Percentiles rank a stretch among this genome's conserved stretches.
Evolutionary conservation across 768 basidiomycete species (phyloP).

Genomic region (Boletus tylopilopsis): DNA sequence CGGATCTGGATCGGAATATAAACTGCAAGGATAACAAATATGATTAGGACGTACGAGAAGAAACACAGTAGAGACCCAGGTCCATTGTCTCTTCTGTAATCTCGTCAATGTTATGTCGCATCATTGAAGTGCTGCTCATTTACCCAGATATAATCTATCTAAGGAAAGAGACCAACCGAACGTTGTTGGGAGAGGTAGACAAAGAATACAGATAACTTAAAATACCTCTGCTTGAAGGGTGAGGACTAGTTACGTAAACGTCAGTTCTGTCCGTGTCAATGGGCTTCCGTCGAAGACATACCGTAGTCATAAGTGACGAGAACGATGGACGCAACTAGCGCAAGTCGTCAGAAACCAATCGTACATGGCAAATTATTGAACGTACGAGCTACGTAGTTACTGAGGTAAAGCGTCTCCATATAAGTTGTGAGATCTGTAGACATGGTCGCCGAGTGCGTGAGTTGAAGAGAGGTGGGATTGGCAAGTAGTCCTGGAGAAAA

Average conservation of each 20-base stretch:
- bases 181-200: not conserved
- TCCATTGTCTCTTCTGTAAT: conserved; percentile 4
- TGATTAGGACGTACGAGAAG: not conserved
- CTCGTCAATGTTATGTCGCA: not conserved
- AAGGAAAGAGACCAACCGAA: no score
- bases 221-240: conserved; percentile 8
- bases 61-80: conserved; percentile 4
- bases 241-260: not conserved
- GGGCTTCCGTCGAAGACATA: not conserved
- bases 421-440: not conserved
- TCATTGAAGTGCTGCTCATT: not conserved
- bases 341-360: not conserved
- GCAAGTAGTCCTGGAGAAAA: no score
- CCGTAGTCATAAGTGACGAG: conserved; percentile 3
- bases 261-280: not conserved
- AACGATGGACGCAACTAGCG: not conserved
- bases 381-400: conserved; percentile 5
- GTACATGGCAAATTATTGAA: not conserved
- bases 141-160: conserved; percentile 12
- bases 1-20: conserved; percentile 1
- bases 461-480: not conserved
- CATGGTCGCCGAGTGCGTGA: not conserved
- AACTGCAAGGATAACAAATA: not conserved
- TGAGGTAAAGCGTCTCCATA: conserved; percentile 3
- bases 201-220: not conserved